phyloP scores from a whole-genome alignment of 202 grass and related monocot species.

The Setaria viridis region DNA sequence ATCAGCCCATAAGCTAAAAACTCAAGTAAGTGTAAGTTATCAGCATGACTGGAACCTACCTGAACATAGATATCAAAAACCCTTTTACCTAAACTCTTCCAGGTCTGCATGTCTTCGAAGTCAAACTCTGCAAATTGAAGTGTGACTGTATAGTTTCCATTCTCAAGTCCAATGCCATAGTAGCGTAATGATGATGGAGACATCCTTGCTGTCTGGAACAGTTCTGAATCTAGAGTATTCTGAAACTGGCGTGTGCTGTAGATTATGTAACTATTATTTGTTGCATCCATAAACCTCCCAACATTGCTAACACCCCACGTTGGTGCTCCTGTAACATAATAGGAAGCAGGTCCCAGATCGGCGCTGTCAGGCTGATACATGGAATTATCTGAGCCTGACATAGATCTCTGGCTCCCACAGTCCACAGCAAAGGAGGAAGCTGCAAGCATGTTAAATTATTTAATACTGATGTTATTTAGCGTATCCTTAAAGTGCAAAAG shows the following conservation, averaged over 20 bases:
- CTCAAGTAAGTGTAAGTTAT: constrained; percentile 10
- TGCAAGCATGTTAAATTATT: constrained; percentile 44
- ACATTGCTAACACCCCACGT: constrained; percentile 81
- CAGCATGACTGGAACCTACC: constrained; percentile 47
- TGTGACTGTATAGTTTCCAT: constrained; percentile 87
- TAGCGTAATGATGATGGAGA: constrained; percentile 88
- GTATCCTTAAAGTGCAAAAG: not conserved
- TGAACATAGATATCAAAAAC: constrained; percentile 94
- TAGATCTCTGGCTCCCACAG: constrained; percentile 52
- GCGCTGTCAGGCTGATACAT: constrained; percentile 59
- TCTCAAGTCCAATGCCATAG: constrained; percentile 80
- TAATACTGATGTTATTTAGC: no score
- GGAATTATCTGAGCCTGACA: constrained; percentile 61
- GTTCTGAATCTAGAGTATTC: constrained; percentile 66
- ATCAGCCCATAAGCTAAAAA: no score
- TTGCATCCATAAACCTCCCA: constrained; percentile 49
- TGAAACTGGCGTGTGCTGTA: constrained; percentile 55
- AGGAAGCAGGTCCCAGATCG: constrained; percentile 61
- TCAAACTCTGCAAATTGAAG: constrained; percentile 83
- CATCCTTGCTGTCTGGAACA: constrained; percentile 81
- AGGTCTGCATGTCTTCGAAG: constrained; percentile 59
- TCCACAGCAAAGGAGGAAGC: constrained; percentile 72
- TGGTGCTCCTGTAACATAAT: constrained; percentile 53
- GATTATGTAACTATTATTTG: constrained; percentile 59
- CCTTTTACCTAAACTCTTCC: constrained; percentile 68